Base-by-base conservation (phyloP, 1,284 basidiomycete species). In the Apiotrichum gracile region DNA sequence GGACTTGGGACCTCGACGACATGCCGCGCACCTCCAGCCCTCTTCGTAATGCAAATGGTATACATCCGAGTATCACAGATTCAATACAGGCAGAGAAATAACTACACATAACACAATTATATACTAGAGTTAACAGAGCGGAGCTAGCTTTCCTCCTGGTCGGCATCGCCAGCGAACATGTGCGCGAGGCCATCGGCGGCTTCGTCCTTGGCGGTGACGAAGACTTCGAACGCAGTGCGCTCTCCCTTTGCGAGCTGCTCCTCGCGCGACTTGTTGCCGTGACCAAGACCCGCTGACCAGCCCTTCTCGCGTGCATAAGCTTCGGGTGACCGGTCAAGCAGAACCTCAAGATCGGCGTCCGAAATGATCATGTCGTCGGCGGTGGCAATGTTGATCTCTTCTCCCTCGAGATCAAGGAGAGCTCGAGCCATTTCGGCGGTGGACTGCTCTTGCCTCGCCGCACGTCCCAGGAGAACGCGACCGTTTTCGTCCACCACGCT, bases 321-420 rank as follows among this genome's bases (percentile, higher is more conserved):
- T 33, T 83, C 85, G 0, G 84, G 82, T 26, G 85, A 81, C 26
- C 93, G 80, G 65, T 97, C 91, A 34, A 97, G 78, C 50, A 97
- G 76, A 67, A 84, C 78, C 22, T 86, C 83, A 40, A 97, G 76
- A 62, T 94, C 87, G 40, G 80, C 80, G 57, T 94, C 87, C 58
- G 84, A 85, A 66, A 97, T 81, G 54, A 97, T 85, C 53, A 83
- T 82, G 80, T 86, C 70, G 21, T 84, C 86, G 61, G 85, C 82
- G 13, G 83, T 81, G 16, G 90, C 88, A n/a, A 94, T 83, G 51
- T 88, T 83, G 56, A 96, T 90, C 68, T 91, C 86, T 74, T 96
- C 89, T 21, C 85, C 85, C 66, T 96, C 91, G 7, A 93, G 81
- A 48, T 81, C 81, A 24, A 94, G 78, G 22, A 97, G 76, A 9